phyloP scores from a whole-genome alignment of 2,329 filamentous ascomycete genomes.

The Ceratocystis huliohia region DNA sequence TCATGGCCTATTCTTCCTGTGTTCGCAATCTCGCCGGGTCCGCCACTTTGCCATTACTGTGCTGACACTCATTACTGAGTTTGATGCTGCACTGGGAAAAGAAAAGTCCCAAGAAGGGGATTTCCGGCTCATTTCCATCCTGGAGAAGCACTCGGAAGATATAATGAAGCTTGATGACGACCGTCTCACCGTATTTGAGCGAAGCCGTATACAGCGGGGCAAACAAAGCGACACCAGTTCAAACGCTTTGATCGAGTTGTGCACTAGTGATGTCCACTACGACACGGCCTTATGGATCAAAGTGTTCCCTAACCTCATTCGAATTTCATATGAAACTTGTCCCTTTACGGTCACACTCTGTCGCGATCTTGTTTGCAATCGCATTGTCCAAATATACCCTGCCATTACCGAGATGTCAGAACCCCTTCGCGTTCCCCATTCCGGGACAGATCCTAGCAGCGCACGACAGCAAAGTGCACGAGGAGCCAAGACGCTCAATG shows the following conservation, averaged over 20 bases:
- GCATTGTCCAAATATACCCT: constrained; percentile 85
- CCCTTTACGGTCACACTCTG: constrained; percentile 83
- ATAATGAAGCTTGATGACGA: constrained; percentile 91
- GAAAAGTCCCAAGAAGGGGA: constrained; percentile 32
- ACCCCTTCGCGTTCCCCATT: constrained; percentile 49
- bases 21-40: constrained; percentile 84
- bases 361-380: constrained; percentile 81
- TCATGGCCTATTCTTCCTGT: constrained; percentile 91
- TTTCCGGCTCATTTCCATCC: constrained; percentile 75
- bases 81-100: constrained; percentile 78
- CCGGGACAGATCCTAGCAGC: constrained; percentile 48
- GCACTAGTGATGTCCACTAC: constrained; percentile 88
- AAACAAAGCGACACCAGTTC: constrained; percentile 73
- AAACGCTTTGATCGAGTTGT: constrained; percentile 81
- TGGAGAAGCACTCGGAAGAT: constrained; percentile 76
- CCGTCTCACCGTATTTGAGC: constrained; percentile 77
- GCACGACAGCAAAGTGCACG: constrained; percentile 36
- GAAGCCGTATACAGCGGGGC: constrained; percentile 80
- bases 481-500: constrained; percentile 60
- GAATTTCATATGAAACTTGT: constrained; percentile 80
- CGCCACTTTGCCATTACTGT: constrained; percentile 86
- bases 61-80: constrained; percentile 80
- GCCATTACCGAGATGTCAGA: constrained; percentile 70
- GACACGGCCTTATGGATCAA: constrained; percentile 96
- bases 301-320: constrained; percentile 88